phyloP scores from a whole-genome alignment of 1,284 basidiomycete species.

The Xanthoconium separans region DNA sequence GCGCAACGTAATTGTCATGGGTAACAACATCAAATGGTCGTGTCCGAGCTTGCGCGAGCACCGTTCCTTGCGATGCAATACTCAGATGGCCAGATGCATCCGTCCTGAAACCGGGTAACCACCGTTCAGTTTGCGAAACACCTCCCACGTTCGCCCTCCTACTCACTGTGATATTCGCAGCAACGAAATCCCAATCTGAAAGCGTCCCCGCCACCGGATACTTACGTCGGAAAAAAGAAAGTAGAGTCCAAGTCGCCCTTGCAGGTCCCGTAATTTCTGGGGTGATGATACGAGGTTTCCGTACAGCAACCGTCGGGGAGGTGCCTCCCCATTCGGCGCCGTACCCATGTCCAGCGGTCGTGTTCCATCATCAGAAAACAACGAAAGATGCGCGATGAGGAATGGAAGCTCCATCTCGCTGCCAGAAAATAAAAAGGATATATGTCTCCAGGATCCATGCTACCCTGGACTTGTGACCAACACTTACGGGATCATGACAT shows the following conservation, averaged over 20 bases:
- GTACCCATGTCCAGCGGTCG: constrained; percentile 57
- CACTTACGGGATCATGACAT: constrained; percentile 67
- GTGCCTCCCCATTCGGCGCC: constrained; percentile 42
- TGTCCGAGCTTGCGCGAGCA: constrained; percentile 70
- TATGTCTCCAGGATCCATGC: constrained; percentile 23
- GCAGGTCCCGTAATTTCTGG: constrained; percentile 72
- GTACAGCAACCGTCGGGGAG: constrained; percentile 66
- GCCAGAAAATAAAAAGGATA: constrained; percentile 20
- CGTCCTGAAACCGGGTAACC: constrained; percentile 38
- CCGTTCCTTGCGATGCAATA: constrained; percentile 50
- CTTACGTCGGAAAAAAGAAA: constrained; percentile 91
- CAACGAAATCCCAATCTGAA: constrained; percentile 72
- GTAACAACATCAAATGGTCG: constrained; percentile 75
- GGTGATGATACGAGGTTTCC: constrained; percentile 83
- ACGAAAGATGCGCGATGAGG: constrained; percentile 74
- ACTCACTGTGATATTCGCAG: constrained; percentile 78
- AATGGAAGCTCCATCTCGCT: constrained; percentile 83
- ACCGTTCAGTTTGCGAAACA: constrained; percentile 21
- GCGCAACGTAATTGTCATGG: constrained; percentile 72
- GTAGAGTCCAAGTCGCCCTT: constrained; percentile 76
- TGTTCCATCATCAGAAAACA: constrained; percentile 62
- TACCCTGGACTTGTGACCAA: constrained; percentile 22
- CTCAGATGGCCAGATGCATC: constrained; percentile 50
- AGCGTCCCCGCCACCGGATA: constrained; percentile 74
- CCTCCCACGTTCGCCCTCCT: constrained; percentile 15